Conservation (phyloP, 805 yeast genomes). For the Nakazawaea pomicola region DNA sequence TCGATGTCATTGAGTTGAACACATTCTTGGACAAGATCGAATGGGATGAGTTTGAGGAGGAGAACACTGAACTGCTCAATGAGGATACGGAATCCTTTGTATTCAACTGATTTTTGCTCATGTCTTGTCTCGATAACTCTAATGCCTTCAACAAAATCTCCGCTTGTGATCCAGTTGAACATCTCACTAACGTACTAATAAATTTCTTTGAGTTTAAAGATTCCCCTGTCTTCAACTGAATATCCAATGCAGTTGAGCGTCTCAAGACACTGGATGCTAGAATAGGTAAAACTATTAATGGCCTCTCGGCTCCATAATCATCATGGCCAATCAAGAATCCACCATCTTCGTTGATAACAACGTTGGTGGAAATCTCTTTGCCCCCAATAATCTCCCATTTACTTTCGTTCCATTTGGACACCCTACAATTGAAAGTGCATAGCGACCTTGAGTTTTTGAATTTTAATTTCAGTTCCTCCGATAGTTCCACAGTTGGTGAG, state of each 20-base stretch:
- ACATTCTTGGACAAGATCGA: conserved; percentile 1
- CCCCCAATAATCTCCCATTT: conserved; percentile 24
- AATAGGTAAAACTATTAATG: conserved; percentile 17
- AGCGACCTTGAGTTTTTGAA: conserved; percentile 10
- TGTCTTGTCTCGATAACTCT: conserved; percentile 9
- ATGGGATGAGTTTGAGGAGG: conserved; percentile 4
- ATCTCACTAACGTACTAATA: conserved; percentile 9
- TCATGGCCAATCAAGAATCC: conserved; percentile 10
- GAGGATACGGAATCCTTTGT: conserved; percentile 10
- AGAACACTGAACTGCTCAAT: neutral
- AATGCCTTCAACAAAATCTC: conserved; percentile 11
- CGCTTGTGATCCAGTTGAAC: conserved; percentile 8
- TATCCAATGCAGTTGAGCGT: conserved; percentile 18
- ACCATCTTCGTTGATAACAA: conserved; percentile 7
- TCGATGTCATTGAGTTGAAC: conserved; percentile 11
- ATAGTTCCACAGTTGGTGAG: conserved; percentile 4
- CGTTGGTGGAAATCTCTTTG: conserved; percentile 4
- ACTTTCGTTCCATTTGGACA: conserved; percentile 22
- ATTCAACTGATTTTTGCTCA: conserved; percentile 1
- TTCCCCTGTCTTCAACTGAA: conserved; percentile 16
- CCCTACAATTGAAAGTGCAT: conserved; percentile 19
- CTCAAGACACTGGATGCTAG: conserved; percentile 14
- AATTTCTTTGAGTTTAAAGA: conserved; percentile 6
- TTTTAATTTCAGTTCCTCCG: neutral
- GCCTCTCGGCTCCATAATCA: neutral